phyloP scores from a whole-genome alignment of 106 monocot species.

The Allium sativum region DNA sequence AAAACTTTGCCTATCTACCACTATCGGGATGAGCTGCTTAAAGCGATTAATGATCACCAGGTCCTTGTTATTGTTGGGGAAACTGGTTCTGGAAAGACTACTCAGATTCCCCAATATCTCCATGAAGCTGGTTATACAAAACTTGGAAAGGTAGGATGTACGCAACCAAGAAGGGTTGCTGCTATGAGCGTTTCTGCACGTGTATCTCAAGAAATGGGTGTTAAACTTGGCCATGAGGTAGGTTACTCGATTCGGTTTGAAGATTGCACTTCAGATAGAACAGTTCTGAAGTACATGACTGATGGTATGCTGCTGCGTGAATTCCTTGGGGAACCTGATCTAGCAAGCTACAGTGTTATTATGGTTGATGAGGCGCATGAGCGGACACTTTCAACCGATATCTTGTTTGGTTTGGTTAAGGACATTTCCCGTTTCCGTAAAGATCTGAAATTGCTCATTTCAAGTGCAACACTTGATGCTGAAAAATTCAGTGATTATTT shows the following conservation, averaged over 20 bases:
- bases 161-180: slow-evolving; percentile 87
- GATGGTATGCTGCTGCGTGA: slow-evolving; percentile 93
- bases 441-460: slow-evolving; percentile 79
- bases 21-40: slow-evolving; percentile 70
- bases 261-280: slow-evolving; percentile 93
- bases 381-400: slow-evolving; percentile 78
- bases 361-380: slow-evolving; percentile 99
- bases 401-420: slow-evolving; percentile 86
- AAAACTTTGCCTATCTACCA: slow-evolving; percentile 84
- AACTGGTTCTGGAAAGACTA: slow-evolving; percentile 96
- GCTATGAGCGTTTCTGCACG: slow-evolving; percentile 91
- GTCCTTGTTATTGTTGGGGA: slow-evolving; percentile 96
- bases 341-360: slow-evolving; percentile 83
- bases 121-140: slow-evolving; percentile 79
- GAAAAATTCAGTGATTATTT: slow-evolving; percentile 88
- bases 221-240: slow-evolving; percentile 92
- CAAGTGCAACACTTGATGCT: slow-evolving; percentile 91
- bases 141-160: slow-evolving; percentile 74
- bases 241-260: slow-evolving; percentile 98
- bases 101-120: slow-evolving; percentile 96
- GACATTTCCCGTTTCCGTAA: slow-evolving; percentile 72
- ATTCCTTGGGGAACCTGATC: slow-evolving; percentile 94
- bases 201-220: slow-evolving; percentile 91
- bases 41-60: slow-evolving; percentile 76
- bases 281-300: slow-evolving; percentile 88